Conservation (phyloP, 768 basidiomycete species). For the Amanita subjunquillea region DNA sequence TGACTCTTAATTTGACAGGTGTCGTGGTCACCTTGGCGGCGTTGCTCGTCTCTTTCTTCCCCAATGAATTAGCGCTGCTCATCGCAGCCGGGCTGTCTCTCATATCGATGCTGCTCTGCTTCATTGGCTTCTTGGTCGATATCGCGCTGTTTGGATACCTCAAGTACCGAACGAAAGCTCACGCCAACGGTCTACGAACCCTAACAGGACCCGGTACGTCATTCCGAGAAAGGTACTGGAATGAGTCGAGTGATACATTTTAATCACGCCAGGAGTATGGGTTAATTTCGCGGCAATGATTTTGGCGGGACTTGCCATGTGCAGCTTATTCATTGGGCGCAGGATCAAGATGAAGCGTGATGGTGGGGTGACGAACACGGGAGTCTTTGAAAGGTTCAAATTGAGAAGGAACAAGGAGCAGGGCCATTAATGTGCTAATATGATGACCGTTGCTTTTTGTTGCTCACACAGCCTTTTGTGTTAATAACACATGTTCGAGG, state of each 20-base stretch:
- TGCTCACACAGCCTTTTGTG: background rate
- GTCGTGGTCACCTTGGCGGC: constrained; percentile 55
- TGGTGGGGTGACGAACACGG: constrained; percentile 21
- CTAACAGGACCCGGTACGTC: constrained; percentile 52
- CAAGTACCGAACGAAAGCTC: constrained; percentile 43
- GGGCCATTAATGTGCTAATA: background rate
- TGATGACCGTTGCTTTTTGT: background rate
- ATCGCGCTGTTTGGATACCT: constrained; percentile 61
- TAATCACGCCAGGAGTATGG: constrained; percentile 49
- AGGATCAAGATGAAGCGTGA: constrained; percentile 41
- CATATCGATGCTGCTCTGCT: constrained; percentile 55
- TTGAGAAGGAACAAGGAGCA: background rate
- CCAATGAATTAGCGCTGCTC: constrained; percentile 45
- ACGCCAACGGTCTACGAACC: constrained; percentile 37
- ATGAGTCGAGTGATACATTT: background rate
- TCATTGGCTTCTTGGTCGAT: constrained; percentile 70
- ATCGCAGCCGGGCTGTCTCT: constrained; percentile 59
- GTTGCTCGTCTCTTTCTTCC: constrained; percentile 49
- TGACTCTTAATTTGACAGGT: constrained; percentile 18
- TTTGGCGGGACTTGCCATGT: constrained; percentile 52
- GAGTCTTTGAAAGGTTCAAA: background rate
- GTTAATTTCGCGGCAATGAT: constrained; percentile 59
- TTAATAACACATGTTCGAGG: background rate
- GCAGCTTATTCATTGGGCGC: constrained; percentile 63
- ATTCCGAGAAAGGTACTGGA: background rate